A percentile compares a stretch with the other conserved stretches of the same genome.
Evolutionary conservation across 2,329 filamentous ascomycete genomes (phyloP).

Genomic region (Pseudogymnoascus pannorum): DNA sequence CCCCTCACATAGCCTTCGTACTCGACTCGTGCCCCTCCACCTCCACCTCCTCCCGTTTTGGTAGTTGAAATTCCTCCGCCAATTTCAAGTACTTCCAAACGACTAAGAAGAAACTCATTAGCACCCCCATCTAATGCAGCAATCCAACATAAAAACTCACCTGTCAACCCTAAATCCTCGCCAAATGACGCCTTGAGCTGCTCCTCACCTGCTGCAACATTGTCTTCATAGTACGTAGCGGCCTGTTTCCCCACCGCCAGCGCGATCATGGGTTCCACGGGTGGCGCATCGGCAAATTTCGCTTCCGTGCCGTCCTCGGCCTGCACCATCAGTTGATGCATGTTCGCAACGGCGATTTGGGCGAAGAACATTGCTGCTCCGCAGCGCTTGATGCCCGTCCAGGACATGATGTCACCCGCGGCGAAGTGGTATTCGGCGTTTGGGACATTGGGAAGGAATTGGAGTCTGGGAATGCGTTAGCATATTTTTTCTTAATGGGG

Average conservation of each 20-base stretch:
- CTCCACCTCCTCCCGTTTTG: background rate
- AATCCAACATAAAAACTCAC: background rate
- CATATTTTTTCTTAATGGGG: background rate
- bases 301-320: conserved; percentile 35
- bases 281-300: conserved; percentile 41
- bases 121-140: background rate
- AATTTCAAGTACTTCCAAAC: conserved; percentile 1
- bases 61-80: background rate
- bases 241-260: conserved; percentile 65
- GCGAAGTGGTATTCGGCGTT: conserved; percentile 59
- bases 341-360: conserved; percentile 57
- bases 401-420: conserved; percentile 60
- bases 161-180: conserved; percentile 55
- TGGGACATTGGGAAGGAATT: conserved; percentile 45
- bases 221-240: conserved; percentile 52
- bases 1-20: background rate
- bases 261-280: conserved; percentile 60
- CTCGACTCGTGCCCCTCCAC: background rate
- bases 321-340: conserved; percentile 53
- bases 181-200: conserved; percentile 58
- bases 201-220: conserved; percentile 54
- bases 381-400: conserved; percentile 75
- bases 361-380: conserved; percentile 71
- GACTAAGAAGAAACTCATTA: background rate
- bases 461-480: conserved; percentile 36